A percentile compares a stretch with the other conserved stretches of the same genome.
Conservation (phyloP, 108 stramenopile genomes). For the Pseudonitzschia multiseries region DNA sequence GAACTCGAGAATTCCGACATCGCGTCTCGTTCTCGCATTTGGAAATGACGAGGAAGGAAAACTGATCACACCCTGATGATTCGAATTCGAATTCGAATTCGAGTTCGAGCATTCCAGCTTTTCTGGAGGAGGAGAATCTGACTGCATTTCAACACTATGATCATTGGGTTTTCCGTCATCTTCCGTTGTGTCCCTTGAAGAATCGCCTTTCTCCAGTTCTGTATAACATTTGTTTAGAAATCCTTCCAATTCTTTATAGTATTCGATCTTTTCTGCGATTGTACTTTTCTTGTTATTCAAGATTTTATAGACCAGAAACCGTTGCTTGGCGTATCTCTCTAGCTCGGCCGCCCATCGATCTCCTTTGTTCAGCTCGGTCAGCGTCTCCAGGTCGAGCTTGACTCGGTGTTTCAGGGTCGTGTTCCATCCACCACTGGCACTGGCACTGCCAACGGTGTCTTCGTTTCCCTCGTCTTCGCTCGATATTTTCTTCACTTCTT, state of each 20-base stretch:
- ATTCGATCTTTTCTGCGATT: slow-evolving; percentile 44
- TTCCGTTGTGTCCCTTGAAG: slow-evolving; percentile 15
- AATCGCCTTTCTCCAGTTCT: slow-evolving; percentile 45
- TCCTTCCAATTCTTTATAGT: slow-evolving; percentile 46
- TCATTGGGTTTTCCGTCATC: not conserved
- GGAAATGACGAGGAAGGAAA: slow-evolving; percentile 35
- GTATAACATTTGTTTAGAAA: slow-evolving; percentile 58
- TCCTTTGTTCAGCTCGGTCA: slow-evolving; percentile 40
- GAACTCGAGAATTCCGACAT: slow-evolving; percentile 68
- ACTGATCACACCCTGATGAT: not conserved
- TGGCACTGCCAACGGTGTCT: not conserved
- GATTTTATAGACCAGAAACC: slow-evolving; percentile 12
- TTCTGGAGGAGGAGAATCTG: not conserved
- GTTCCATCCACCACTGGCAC: too few species aligned
- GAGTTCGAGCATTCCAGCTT: not conserved
- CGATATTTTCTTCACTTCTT: slow-evolving; percentile 23
- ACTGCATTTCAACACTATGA: slow-evolving; percentile 1
- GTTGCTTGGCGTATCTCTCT: slow-evolving; percentile 21
- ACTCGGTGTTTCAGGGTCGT: slow-evolving; percentile 17
- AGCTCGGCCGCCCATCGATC: slow-evolving; percentile 59
- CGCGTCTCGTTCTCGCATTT: slow-evolving; percentile 43
- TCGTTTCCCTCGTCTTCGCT: slow-evolving; percentile 16
- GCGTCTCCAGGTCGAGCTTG: slow-evolving; percentile 44
- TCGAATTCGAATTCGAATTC: too few species aligned
- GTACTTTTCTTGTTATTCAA: slow-evolving; percentile 37